A percentile compares a stretch with the other conserved stretches of the same genome.
Conservation (phyloP, 1,284 basidiomycete species). For the Ceratobasidium sp. region DNA sequence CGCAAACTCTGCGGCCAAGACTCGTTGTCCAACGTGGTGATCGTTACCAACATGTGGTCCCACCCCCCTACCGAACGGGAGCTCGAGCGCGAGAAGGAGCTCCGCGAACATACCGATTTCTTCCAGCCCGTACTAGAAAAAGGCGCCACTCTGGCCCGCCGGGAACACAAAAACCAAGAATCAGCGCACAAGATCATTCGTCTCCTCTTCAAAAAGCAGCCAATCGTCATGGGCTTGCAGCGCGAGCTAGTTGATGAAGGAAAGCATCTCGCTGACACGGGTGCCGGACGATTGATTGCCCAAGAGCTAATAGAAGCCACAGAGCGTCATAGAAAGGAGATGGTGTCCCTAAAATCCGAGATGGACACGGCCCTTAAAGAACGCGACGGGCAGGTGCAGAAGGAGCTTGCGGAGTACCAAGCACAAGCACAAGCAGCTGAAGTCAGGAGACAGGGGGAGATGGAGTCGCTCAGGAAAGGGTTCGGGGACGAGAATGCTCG, state of each 20-base stretch:
- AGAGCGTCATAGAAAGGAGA: not conserved
- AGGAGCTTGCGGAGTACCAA: too few relatives aligned
- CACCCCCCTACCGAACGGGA: slow-evolving; percentile 1
- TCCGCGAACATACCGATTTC: slow-evolving; percentile 4
- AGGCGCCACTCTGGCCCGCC: slow-evolving; percentile 3
- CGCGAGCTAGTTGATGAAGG: not conserved
- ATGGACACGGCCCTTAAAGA: too few relatives aligned
- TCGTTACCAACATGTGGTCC: slow-evolving; percentile 59
- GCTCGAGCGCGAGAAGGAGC: not conserved
- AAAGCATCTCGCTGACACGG: not conserved
- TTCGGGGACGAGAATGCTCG: slow-evolving; percentile 18
- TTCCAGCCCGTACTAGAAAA: not conserved
- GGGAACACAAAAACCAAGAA: too few relatives aligned
- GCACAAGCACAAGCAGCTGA: too few relatives aligned
- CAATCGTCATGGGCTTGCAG: not conserved
- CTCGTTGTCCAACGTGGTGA: slow-evolving; percentile 51
- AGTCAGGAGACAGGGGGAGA: too few relatives aligned
- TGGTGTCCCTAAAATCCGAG: not conserved
- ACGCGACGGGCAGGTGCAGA: too few relatives aligned
- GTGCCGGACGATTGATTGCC: not conserved
- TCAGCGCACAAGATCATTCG: too few relatives aligned
- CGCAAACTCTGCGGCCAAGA: slow-evolving; percentile 54
- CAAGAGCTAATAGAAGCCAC: not conserved
- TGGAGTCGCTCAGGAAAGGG: slow-evolving; percentile 17
- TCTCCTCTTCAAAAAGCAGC: too few relatives aligned